Base-by-base conservation (phyloP, 2,329 filamentous ascomycete genomes). In the Fonsecaea nubica region DNA sequence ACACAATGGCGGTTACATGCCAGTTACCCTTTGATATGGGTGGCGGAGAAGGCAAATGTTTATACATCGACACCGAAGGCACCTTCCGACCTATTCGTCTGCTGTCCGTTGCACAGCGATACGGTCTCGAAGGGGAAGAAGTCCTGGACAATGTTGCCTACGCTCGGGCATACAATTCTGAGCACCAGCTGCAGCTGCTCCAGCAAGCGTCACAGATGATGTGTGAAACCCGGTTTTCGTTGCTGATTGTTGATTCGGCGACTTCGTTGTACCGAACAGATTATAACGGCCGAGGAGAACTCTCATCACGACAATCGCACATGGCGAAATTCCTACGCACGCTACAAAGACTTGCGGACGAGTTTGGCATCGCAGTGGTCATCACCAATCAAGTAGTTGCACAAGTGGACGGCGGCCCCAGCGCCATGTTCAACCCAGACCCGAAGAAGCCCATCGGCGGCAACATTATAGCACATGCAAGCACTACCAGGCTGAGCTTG, bases 311-410 rank as follows among this genome's bases (percentile, higher is more conserved):
- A 70, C 95, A 99, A 77, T 83, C 77, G 21, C 81, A 83, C 73
- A 76, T 83, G 62, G 81, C 81, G 45, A 82, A 81, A 65, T 83
- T 83, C 68, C 75, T 83, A 78, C 80, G 81, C 30, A 82, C 79
- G 0, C 73, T 83, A 54, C 81, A 82, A 68, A 78, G 80, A 25
- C 75, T 84, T 13, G 87, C 87, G 13, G 88, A 89, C 72, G 87
- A 89, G 78, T 99, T 99, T 76, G 95, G 95, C 65, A 97, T 99
- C 73, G 95, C 95, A 0, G 95, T 99, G 7, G 92, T 99, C 73
- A 99, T 99, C 75, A 98, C 95, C 52, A 99, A 99, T 77, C 95
- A 99, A 79, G 95, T 99, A 35, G 96, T 99, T 48, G 95, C 95
- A 9, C 96, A 99, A 79, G 95, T 99, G 8, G 95, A 99, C 76